phyloP scores from a whole-genome alignment of 1,284 basidiomycete genomes.

The Leccinum discolor region DNA sequence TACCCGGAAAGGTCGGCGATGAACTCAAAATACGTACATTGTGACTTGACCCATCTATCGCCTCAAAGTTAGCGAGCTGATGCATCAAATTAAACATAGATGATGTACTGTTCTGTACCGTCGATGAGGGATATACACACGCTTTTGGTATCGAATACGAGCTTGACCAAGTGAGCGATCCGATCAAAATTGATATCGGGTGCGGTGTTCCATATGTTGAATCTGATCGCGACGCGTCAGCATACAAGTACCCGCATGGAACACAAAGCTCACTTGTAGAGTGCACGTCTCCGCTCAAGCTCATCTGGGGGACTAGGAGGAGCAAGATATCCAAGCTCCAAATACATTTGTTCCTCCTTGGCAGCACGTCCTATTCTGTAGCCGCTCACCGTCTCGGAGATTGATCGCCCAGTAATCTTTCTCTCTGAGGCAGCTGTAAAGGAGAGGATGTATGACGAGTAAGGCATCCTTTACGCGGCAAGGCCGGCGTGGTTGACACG shows the following conservation, averaged over 20 bases:
- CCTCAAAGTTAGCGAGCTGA: slow-evolving; percentile 12
- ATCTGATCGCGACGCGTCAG: slow-evolving; percentile 46
- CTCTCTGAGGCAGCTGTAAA: slow-evolving; percentile 39
- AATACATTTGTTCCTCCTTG: slow-evolving; percentile 64
- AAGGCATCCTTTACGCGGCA: no score
- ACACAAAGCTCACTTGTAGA: slow-evolving; percentile 64
- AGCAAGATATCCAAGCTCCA: slow-evolving; percentile 69
- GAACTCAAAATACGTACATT: slow-evolving; percentile 51
- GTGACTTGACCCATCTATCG: slow-evolving; percentile 79
- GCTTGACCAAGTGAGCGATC: slow-evolving; percentile 86
- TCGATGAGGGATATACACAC: slow-evolving; percentile 86
- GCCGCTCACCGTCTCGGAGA: slow-evolving; percentile 34
- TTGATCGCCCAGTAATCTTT: slow-evolving; percentile 39
- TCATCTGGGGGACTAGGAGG: slow-evolving; percentile 85
- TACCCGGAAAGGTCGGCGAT: not conserved
- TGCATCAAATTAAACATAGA: slow-evolving; percentile 32
- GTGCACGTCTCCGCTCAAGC: slow-evolving; percentile 73
- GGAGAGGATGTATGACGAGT: no score
- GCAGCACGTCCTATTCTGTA: slow-evolving; percentile 46
- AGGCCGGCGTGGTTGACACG: no score
- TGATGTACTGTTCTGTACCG: slow-evolving; percentile 71
- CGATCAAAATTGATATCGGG: slow-evolving; percentile 91
- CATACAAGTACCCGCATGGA: slow-evolving; percentile 1
- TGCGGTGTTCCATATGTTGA: slow-evolving; percentile 85
- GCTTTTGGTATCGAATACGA: slow-evolving; percentile 90